Conservation (phyloP, 257 asterid species). For the Cordia subcordata region DNA sequence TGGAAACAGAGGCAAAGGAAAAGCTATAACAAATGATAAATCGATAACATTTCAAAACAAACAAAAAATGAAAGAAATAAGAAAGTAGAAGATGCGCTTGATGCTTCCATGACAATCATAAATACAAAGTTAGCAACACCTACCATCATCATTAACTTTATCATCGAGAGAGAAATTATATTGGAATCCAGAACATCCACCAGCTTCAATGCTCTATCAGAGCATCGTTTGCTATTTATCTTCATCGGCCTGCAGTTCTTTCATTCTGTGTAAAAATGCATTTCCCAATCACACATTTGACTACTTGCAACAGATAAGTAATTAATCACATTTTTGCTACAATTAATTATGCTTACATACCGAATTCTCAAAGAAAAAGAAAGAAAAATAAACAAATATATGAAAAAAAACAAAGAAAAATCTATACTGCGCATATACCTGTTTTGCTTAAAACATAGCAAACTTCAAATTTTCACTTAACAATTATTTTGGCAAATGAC, state of each 20-base stretch:
- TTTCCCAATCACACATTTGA: neutral
- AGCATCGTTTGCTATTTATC: conserved; percentile 50
- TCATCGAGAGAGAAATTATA: conserved; percentile 80
- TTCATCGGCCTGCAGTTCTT: conserved; percentile 79
- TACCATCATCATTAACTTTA: conserved; percentile 68
- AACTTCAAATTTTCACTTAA: no score
- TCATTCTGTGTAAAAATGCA: conserved; percentile 50
- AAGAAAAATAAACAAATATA: no score
- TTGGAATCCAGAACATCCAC: conserved; percentile 98
- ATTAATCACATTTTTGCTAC: neutral
- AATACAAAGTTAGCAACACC: conserved; percentile 32
- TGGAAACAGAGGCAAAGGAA: neutral
- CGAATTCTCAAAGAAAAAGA: no score
- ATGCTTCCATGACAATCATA: neutral
- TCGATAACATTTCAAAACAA: no score
- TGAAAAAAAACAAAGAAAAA: no score
- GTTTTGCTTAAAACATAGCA: no score
- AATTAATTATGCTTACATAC: no score
- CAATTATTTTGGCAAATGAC: no score
- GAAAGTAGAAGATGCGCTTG: neutral
- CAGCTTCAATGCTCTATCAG: conserved; percentile 88
- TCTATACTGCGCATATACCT: no score
- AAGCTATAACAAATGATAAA: no score
- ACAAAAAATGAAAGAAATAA: neutral
- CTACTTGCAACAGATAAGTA: no score